A percentile compares a stretch with the other conserved stretches of the same genome.
phyloP scores from a whole-genome alignment of 352 stramenopile species.

The Phytopythium aichiense region DNA sequence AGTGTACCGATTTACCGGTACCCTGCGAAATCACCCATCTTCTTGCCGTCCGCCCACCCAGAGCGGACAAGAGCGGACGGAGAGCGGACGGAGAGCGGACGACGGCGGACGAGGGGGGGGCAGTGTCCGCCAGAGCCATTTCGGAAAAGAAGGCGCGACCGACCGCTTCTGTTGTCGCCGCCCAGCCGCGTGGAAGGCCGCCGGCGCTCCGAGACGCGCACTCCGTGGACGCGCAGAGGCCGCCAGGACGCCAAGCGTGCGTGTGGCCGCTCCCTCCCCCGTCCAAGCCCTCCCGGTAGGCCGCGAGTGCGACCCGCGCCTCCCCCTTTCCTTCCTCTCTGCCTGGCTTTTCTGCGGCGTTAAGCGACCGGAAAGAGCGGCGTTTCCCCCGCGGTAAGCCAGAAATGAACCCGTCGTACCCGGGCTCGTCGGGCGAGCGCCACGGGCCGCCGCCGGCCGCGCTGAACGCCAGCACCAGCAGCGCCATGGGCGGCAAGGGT shows the following conservation, averaged over 20 bases:
- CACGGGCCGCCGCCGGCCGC: slow-evolving; percentile 40
- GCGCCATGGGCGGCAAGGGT: slow-evolving; percentile 32
- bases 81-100: neutral
- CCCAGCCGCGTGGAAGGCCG: neutral
- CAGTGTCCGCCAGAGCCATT: slow-evolving; percentile 1
- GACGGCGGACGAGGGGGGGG: neutral
- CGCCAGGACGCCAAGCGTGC: no score
- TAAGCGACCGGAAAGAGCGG: neutral
- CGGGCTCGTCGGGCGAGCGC: slow-evolving; percentile 59
- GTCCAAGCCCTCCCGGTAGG: no score
- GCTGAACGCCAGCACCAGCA: slow-evolving; percentile 26
- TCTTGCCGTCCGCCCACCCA: no score
- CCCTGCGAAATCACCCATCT: no score
- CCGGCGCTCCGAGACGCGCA: no score
- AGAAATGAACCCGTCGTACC: slow-evolving; percentile 77
- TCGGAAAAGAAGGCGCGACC: slow-evolving; percentile 8
- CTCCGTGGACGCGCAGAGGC: neutral
- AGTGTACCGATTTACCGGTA: no score
- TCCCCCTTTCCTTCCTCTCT: neutral
- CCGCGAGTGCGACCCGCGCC: neutral
- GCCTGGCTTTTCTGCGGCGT: no score
- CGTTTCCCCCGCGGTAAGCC: neutral
- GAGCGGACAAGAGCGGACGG: no score
- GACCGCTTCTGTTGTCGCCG: neutral
- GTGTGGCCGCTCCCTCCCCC: no score